Percentiles rank a stretch among this genome's conserved stretches.
These are phyloP conservation scores for Diaporthe sp. DNA, from an alignment of 2,329 filamentous ascomycete species.

Conservation along the genomic window DNA sequence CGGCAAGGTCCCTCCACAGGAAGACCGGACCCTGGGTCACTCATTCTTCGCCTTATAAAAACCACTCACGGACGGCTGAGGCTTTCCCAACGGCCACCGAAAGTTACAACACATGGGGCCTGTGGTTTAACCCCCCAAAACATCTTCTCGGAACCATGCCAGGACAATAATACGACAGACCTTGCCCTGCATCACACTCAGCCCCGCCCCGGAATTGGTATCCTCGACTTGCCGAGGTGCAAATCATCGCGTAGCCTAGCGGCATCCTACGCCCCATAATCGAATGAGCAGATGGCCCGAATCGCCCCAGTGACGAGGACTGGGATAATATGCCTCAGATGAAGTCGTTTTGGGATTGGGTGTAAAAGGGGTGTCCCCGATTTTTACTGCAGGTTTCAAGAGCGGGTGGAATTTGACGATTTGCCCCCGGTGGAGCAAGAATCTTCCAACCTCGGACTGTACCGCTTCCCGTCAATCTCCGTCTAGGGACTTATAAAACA, in stretches of 20 bases:
- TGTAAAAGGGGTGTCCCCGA: background rate
- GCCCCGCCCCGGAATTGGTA: background rate
- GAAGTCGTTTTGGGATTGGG: conserved; percentile 7
- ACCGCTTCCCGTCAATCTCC: background rate
- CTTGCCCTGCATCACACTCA: background rate
- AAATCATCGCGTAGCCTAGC: conserved; percentile 12
- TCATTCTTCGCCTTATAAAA: background rate
- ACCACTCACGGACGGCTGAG: background rate
- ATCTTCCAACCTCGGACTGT: conserved; percentile 11
- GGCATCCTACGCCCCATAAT: conserved; percentile 21
- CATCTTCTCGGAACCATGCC: background rate
- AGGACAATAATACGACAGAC: background rate
- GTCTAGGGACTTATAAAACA: background rate
- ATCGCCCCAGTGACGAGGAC: conserved; percentile 6
- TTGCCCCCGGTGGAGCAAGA: conserved; percentile 21
- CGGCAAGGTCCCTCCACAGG: conserved; percentile 2
- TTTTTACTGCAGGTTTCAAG: conserved; percentile 20
- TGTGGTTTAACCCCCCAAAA: background rate
- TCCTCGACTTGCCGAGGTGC: conserved; percentile 2
- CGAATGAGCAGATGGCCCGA: conserved; percentile 4
- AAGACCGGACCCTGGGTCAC: background rate
- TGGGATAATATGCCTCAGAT: conserved; percentile 13
- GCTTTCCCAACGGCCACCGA: background rate
- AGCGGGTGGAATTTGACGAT: conserved; percentile 3
- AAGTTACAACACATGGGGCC: background rate